Evolutionary conservation across 2,329 filamentous ascomycete genomes (phyloP).

Genomic region (Pseudogymnoascus sp.): DNA sequence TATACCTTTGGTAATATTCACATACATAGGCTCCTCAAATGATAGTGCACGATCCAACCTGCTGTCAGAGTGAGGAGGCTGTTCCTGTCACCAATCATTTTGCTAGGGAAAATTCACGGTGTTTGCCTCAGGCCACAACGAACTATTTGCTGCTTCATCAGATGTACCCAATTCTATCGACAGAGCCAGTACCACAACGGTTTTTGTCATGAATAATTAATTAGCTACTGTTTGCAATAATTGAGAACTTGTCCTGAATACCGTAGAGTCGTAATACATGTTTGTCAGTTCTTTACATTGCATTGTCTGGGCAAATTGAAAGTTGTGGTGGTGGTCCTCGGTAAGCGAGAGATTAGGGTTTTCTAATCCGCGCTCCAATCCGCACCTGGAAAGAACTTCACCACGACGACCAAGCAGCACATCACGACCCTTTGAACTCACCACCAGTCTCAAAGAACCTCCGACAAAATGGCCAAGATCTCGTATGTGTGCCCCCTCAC

Average conservation of each 20-base stretch:
- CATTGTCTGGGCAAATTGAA: conserved; percentile 7
- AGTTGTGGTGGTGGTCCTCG: conserved; percentile 18
- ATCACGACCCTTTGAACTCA: conserved; percentile 24
- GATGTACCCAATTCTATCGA: conserved; percentile 1
- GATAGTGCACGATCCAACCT: neutral
- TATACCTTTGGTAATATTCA: conserved; percentile 2
- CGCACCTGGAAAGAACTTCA: conserved; percentile 16
- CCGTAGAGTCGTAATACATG: neutral
- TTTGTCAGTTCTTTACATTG: neutral
- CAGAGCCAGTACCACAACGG: neutral
- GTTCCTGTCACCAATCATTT: neutral
- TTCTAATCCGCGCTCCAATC: conserved; percentile 16
- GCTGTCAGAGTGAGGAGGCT: neutral
- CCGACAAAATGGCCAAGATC: conserved; percentile 56
- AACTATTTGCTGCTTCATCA: neutral
- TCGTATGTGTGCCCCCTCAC: conserved; percentile 43
- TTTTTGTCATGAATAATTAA: neutral
- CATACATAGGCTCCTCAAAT: neutral
- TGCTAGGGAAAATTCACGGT: neutral
- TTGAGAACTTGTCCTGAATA: neutral
- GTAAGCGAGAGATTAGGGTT: conserved; percentile 27
- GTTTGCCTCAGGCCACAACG: neutral
- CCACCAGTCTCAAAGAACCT: conserved; percentile 28
- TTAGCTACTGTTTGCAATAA: neutral
- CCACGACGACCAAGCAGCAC: conserved; percentile 20